These are phyloP conservation scores for Argentina anserina DNA, from an alignment of 306 rosid genomes.

Conservation along the genomic window DNA sequence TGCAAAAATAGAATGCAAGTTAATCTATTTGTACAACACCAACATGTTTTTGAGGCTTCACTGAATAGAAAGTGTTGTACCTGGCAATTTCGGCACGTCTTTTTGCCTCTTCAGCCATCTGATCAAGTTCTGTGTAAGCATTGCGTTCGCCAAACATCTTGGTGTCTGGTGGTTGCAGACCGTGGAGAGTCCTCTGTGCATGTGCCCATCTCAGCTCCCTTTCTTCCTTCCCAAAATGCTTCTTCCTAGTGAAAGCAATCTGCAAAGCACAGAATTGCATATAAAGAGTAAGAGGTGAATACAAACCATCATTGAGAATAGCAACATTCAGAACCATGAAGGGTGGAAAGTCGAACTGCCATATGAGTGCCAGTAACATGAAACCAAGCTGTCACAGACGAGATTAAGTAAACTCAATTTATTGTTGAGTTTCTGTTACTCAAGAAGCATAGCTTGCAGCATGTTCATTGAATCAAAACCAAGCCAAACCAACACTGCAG, in stretches of 20 bases:
- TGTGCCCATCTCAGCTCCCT: conserved; percentile 83
- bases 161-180: conserved; percentile 73
- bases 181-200: conserved; percentile 82
- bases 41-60: neutral
- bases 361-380: conserved; percentile 84
- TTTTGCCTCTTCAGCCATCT: conserved; percentile 84
- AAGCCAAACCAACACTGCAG: neutral
- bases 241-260: conserved; percentile 81
- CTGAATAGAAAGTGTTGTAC: conserved; percentile 24
- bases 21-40: neutral
- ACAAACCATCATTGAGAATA: conserved; percentile 77
- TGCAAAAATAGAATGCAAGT: conserved; percentile 19
- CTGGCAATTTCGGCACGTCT: conserved; percentile 84
- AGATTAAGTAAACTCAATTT: conserved; percentile 17
- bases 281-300: neutral
- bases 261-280: conserved; percentile 28
- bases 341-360: conserved; percentile 89
- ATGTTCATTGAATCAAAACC: neutral
- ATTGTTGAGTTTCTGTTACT: neutral
- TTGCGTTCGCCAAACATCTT: conserved; percentile 54
- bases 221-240: conserved; percentile 74
- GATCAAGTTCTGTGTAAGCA: conserved; percentile 53
- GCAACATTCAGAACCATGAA: conserved; percentile 91
- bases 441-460: neutral
- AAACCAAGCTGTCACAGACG: conserved; percentile 66